Evolutionary conservation across 2,329 filamentous ascomycete genomes (phyloP).

Genomic region (Colletotrichum nymphaeae): DNA sequence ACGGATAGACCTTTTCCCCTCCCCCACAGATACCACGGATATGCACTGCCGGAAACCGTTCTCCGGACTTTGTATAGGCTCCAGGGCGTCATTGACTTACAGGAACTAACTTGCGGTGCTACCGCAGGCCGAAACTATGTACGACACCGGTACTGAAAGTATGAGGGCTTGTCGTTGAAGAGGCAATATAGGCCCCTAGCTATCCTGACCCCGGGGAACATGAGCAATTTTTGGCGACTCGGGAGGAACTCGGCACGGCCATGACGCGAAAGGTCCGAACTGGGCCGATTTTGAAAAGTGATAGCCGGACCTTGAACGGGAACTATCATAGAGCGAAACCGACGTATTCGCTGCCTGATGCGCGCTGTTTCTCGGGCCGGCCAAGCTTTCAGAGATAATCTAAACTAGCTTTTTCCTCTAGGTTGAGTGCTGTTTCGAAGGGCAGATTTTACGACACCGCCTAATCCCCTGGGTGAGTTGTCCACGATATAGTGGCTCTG

Average conservation of each 20-base stretch:
- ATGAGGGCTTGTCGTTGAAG: no score
- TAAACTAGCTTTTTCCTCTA: background rate
- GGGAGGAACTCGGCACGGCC: no score
- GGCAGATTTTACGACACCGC: background rate
- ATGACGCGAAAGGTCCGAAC: no score
- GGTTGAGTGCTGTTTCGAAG: background rate
- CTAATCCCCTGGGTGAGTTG: background rate
- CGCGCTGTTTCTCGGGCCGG: no score
- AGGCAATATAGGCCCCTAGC: no score
- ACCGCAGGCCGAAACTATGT: no score
- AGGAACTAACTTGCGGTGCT: background rate
- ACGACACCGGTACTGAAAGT: no score
- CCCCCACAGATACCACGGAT: background rate
- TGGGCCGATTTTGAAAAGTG: no score
- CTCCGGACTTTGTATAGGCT: background rate
- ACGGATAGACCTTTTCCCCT: background rate
- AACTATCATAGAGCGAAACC: background rate
- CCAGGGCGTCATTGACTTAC: background rate
- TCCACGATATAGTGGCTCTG: background rate
- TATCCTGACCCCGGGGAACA: no score
- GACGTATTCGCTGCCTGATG: background rate
- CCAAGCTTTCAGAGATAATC: background rate
- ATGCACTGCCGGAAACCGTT: background rate
- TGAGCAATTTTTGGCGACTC: no score
- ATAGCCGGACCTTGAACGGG: no score